Evolutionary conservation across 2,329 filamentous ascomycete species (phyloP).

Genomic region (Zasmidium cellare): DNA sequence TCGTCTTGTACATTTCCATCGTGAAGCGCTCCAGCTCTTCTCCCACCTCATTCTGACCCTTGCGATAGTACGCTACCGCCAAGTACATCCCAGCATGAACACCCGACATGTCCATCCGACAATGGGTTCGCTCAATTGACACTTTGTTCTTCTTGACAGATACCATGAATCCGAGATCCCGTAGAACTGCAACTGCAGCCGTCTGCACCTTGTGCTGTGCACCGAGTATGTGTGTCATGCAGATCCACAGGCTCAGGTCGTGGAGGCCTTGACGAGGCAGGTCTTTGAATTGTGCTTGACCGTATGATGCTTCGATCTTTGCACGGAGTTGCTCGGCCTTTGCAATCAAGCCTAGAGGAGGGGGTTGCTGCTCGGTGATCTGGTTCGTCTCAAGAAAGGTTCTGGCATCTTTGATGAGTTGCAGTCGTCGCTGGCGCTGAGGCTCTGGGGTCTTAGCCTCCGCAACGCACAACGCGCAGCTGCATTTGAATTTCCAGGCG

Average conservation of each 20-base stretch:
- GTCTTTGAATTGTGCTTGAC: slow-evolving; percentile 8
- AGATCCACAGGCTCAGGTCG: slow-evolving; percentile 19
- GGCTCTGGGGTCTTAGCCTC: slow-evolving; percentile 8
- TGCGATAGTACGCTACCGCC: slow-evolving; percentile 1
- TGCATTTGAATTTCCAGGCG: slow-evolving; percentile 46
- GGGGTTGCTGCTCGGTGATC: neutral
- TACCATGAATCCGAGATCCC: slow-evolving; percentile 14
- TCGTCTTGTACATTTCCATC: slow-evolving; percentile 14
- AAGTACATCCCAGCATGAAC: slow-evolving; percentile 17
- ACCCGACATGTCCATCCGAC: slow-evolving; percentile 2
- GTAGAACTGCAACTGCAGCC: slow-evolving; percentile 7
- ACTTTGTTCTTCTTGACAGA: slow-evolving; percentile 3
- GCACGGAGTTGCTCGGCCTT: slow-evolving; percentile 13
- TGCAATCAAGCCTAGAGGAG: slow-evolving; percentile 1
- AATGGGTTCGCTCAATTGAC: slow-evolving; percentile 4
- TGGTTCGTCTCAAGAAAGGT: neutral
- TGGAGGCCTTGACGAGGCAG: slow-evolving; percentile 16
- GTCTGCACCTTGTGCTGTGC: slow-evolving; percentile 1
- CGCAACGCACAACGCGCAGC: slow-evolving; percentile 41
- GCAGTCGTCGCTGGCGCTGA: slow-evolving; percentile 3
- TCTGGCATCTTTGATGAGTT: neutral
- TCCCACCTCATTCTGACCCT: slow-evolving; percentile 6
- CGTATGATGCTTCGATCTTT: slow-evolving; percentile 12
- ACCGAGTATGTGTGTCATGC: slow-evolving; percentile 11
- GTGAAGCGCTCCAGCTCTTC: slow-evolving; percentile 14